Base-by-base conservation (phyloP, 2,329 filamentous ascomycete species). In the Cercospora beticola region DNA sequence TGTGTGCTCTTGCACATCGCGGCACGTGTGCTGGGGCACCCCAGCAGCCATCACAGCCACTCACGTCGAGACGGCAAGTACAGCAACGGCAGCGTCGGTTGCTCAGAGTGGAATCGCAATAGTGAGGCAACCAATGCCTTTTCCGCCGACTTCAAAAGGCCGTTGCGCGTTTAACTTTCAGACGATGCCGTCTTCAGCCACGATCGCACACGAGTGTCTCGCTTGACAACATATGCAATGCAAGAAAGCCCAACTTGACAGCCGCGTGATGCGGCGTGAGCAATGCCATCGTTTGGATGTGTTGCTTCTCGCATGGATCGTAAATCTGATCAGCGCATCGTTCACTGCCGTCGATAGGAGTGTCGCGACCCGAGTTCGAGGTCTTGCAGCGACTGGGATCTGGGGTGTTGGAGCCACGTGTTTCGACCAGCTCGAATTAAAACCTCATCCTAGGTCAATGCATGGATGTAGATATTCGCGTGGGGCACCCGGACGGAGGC, bases 201-300 rank as follows among this genome's bases (percentile, higher is more conserved):
- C 9, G 28, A 31, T 33, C 30, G 31, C 18, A 16, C 10, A 54
- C 10, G 18, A 21, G 9, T 33, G 14, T 31, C 2, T 63, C 61
- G 61, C 61, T 63, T 52, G 30, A 23, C 43, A 36, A 33, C 61
- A 23, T 54, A 63, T 63, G 43, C 43, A 23, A 52, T 63, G 61
- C 61, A 52, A 33, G 26, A 6, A 7, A 59, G 56, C 56, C 56
- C 56, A 59, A 59, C 14, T 33, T 63, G 61, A 12, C 61, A 52
- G 30, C n/a, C 16, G 61, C 26, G 8, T 33, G 61, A 52, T 28
- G 56, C 56, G 30, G n/a, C 28, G 18, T 14, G 28, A 33, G 9
- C 56, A 59, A 59, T 59, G 30, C 16, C 23, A 23, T 36, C 28
- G 56, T 59, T 31, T 59, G 28, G 31, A 36, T 36, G n/a, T 18